Evolutionary conservation across 192 early-diverging fungal species (phyloP).

Genomic region (Coemansia brasiliensis): DNA sequence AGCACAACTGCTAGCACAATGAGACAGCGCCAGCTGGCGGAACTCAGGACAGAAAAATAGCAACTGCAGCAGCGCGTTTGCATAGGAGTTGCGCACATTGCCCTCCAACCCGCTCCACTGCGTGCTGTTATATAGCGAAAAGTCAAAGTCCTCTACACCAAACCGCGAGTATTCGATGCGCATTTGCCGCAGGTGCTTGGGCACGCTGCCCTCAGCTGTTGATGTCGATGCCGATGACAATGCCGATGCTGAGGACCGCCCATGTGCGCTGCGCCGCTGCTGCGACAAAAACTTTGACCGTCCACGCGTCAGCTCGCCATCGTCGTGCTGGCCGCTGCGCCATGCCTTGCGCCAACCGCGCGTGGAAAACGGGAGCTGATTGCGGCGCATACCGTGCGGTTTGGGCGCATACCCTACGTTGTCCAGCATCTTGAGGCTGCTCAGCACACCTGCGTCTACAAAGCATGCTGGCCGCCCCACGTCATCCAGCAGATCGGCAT

Average conservation of each 20-base stretch:
- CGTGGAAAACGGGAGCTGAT: constrained; percentile 60
- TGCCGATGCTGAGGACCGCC: constrained; percentile 1
- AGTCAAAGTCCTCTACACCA: constrained; percentile 98
- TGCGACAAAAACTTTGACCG: constrained; percentile 45
- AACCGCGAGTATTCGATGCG: constrained; percentile 70
- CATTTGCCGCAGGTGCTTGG: constrained; percentile 45
- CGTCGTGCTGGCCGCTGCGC: constrained; percentile 26
- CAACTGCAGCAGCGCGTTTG: constrained; percentile 86
- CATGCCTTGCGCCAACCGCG: constrained; percentile 30
- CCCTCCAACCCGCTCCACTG: constrained; percentile 88
- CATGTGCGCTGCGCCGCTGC: constrained; percentile 41
- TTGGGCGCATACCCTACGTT: constrained; percentile 95
- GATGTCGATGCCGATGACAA: background rate
- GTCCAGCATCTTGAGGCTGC: constrained; percentile 84
- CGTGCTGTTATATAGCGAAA: constrained; percentile 95
- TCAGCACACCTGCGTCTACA: constrained; percentile 74
- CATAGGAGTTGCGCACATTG: constrained; percentile 85
- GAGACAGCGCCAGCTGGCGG: constrained; percentile 68
- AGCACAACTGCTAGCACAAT: constrained; percentile 66
- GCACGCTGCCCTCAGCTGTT: constrained; percentile 20
- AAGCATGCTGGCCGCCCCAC: constrained; percentile 71
- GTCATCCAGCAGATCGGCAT: constrained; percentile 61
- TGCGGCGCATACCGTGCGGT: constrained; percentile 71
- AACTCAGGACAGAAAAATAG: constrained; percentile 72
- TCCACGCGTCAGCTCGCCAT: constrained; percentile 45